Evolutionary conservation across 192 early-diverging fungal species (phyloP), one percentile per base, ranked within the genome.

Genomic region (Podila verticillata): DNA sequence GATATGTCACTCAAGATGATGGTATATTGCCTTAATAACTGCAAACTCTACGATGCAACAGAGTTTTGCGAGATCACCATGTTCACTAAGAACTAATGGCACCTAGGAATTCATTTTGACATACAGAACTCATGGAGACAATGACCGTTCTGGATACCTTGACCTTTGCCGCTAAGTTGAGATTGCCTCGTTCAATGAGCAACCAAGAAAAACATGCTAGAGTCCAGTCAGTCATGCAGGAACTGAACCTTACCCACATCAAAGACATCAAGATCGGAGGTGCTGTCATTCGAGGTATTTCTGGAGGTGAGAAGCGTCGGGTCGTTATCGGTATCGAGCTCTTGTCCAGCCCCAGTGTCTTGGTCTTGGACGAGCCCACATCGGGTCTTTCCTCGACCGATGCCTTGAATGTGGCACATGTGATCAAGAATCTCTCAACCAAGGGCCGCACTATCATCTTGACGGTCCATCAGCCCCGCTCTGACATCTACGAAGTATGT

Each of bases 381-480:
- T 92, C 91, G 15, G 92, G 91, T 31, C 79, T 94, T 13, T 79
- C 75, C 0, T 44, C 75, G 1, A 79, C 75, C 4, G 97, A 98
- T 84, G 88, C 95, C 36, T 93, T 93, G 84, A 96, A 96, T 69
- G 97, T 96, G 1, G 93, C 93, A 66, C 97, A 96, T 86, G 97
- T 96, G 0, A 91, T 98, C 32, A 95, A 97, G 84, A 91, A 88
- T 13, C 88, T 97, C 35, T 91, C 93, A 5, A 89, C 87, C 4
- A 82, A 95, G 66, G 95, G 95, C 22, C 92, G 95, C 15, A 93
- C 95, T 3, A 90, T 97, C 39, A 87, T 98, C 20, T 92, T 96
- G 74, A 98, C 97, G 2, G 96, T 98, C 61, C 97, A 98, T 81
- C 97, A 98, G 80, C 97, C 97, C 48, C 90, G 96, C 61, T 93